Conservation (phyloP, 305 asterid genomes). For the Rubia occidens region DNA sequence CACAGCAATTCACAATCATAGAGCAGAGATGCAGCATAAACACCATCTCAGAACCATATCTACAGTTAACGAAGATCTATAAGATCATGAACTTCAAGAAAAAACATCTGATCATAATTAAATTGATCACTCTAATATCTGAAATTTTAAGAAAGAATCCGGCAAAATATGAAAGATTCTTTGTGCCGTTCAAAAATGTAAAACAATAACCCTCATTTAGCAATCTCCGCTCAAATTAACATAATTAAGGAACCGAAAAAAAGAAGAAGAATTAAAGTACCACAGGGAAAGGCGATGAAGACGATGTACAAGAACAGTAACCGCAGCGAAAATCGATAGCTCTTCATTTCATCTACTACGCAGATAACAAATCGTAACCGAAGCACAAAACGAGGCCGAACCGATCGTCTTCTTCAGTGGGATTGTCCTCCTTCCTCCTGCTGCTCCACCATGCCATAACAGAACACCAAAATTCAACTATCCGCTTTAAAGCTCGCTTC, state of each 20-base stretch:
- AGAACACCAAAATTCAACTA: neutral
- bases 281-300: slow-evolving; percentile 26
- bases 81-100: neutral
- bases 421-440: slow-evolving; percentile 8
- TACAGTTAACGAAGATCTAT: neutral
- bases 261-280: slow-evolving; percentile 24
- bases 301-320: slow-evolving; percentile 19
- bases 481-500: slow-evolving; percentile 10
- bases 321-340: slow-evolving; percentile 21
- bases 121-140: neutral
- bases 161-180: neutral
- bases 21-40: neutral
- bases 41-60: neutral
- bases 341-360: slow-evolving; percentile 38
- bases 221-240: slow-evolving; percentile 12
- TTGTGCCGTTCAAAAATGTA: neutral
- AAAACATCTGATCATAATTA: neutral
- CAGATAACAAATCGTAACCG: neutral
- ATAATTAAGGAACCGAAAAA: neutral
- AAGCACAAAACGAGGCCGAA: slow-evolving; percentile 11
- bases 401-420: neutral
- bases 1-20: neutral
- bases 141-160: neutral
- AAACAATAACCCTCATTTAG: neutral
- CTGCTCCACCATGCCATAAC: slow-evolving; percentile 22